These are phyloP conservation scores for Akanthomyces muscarius DNA, from an alignment of 2,329 filamentous ascomycete species.

Conservation along the genomic window DNA sequence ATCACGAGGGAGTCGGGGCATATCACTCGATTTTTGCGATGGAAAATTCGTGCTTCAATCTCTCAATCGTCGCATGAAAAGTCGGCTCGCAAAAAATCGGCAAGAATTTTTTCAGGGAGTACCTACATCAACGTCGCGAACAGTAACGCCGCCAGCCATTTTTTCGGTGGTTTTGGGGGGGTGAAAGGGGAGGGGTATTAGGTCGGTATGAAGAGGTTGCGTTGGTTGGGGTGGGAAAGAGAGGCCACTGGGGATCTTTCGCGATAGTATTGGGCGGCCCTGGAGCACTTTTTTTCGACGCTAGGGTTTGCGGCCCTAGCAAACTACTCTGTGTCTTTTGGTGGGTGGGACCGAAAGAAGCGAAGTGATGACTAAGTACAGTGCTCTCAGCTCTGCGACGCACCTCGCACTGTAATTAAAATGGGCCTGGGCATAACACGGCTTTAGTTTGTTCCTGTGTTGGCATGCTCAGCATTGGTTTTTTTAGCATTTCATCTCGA, in stretches of 20 bases:
- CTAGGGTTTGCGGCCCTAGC: constrained; percentile 35
- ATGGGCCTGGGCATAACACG: not conserved
- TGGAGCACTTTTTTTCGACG: constrained; percentile 21
- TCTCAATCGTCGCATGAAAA: not conserved
- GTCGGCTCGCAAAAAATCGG: not conserved
- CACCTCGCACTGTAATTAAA: constrained; percentile 1
- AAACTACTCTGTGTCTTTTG: constrained; percentile 5
- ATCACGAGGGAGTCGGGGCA: constrained; percentile 15
- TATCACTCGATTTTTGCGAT: not conserved
- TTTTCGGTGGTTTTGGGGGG: constrained; percentile 53
- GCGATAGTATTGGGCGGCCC: constrained; percentile 20
- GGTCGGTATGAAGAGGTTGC: constrained; percentile 31
- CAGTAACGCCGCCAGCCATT: constrained; percentile 75
- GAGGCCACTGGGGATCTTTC: not conserved
- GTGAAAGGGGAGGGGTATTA: constrained; percentile 19
- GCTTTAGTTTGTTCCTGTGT: not conserved
- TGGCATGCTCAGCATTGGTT: too few relatives aligned
- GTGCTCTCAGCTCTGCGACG: constrained; percentile 16
- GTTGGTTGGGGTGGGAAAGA: constrained; percentile 21
- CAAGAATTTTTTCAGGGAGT: constrained; percentile 27
- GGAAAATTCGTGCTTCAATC: not conserved
- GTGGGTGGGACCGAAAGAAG: not conserved
- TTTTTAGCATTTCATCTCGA: not conserved
- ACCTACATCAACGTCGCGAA: constrained; percentile 84
- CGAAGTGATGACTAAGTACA: constrained; percentile 25